Evolutionary conservation across 441 rosid species (phyloP), one percentile per base, ranked within the genome.

Genomic region (Adansonia grandidieri): DNA sequence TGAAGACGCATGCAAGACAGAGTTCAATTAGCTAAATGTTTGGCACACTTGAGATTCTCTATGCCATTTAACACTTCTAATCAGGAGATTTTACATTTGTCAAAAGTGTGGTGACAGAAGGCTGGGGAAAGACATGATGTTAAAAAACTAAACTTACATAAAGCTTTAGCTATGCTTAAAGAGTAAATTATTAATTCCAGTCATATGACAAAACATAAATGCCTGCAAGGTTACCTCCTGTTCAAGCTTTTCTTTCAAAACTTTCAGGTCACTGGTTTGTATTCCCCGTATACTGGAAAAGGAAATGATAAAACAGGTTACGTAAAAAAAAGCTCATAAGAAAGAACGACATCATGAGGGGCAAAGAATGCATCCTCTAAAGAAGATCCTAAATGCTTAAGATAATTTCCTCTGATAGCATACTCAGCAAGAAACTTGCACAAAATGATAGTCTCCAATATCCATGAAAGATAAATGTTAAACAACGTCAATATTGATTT

Each of bases 181-280:
- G 1, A 40, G 10, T 65, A 69, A 74, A 75, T 22, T 47, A 44
- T 15, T 42, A 17, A 32, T n/a, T 60, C 57, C 44, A 61, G 6
- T 8, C 50, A 77, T 17, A 60, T 9, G 32, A 37, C 1, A 71
- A 19, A 51, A 65, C 15, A 37, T 76, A 32, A 66, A 40, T 42
- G 42, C 73, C 50, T 2, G 74, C n/a, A 76, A 60, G 45, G 42
- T 68, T 87, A 96, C 99, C 98, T 96, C 98, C 77, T 91, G 90
- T 79, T 91, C 92, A 72, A 96, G 98, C 85, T 89, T 96, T 81
- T 89, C 97, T 82, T 92, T 93, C 84, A 94, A 83, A 82, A 54
- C 80, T 84, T 82, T 92, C 67, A 96, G 97, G 86, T 94, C 97
- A 81, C 80, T 82, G 53, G 56, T 51, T 37, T 90, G 94, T 76